These are phyloP conservation scores for Globisporangium nunn DNA, from an alignment of 352 stramenopile genomes.

Conservation along the genomic window DNA sequence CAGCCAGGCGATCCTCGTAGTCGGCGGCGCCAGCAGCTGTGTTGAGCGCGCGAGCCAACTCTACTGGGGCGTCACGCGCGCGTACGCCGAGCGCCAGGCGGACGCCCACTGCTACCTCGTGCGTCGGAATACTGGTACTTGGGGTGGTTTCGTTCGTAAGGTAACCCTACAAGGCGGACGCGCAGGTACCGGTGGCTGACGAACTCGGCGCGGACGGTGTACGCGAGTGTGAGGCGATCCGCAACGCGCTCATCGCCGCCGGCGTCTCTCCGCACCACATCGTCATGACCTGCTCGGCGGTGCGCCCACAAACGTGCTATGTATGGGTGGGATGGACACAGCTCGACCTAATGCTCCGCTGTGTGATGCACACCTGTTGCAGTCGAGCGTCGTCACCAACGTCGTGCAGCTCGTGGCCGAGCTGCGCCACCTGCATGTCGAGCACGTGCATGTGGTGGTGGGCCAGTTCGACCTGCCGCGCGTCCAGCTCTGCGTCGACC, in stretches of 20 bases:
- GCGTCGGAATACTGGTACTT: background rate
- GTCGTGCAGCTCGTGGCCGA: slow-evolving; percentile 21
- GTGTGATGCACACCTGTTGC: background rate
- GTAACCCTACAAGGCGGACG: background rate
- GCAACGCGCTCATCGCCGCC: slow-evolving; percentile 38
- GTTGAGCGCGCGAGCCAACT: slow-evolving; percentile 38
- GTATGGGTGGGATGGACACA: too few relatives aligned
- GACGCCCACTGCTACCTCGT: slow-evolving; percentile 40
- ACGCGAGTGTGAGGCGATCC: slow-evolving; percentile 39
- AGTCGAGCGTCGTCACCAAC: slow-evolving; percentile 38
- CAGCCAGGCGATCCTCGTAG: slow-evolving; percentile 45
- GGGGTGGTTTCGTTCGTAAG: too few relatives aligned
- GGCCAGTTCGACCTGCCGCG: slow-evolving; percentile 28
- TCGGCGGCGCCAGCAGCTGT: slow-evolving; percentile 28
- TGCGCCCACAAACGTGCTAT: slow-evolving; percentile 13
- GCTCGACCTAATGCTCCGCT: too few relatives aligned
- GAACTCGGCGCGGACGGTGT: slow-evolving; percentile 32
- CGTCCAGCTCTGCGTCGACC: slow-evolving; percentile 22
- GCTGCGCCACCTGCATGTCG: slow-evolving; percentile 23
- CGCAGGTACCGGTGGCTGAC: slow-evolving; percentile 27
- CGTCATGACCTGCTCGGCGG: slow-evolving; percentile 58
- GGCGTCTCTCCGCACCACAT: slow-evolving; percentile 63
- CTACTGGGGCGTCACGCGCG: slow-evolving; percentile 42
- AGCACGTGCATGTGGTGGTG: slow-evolving; percentile 28
- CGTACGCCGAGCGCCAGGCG: slow-evolving; percentile 27